phyloP scores from a whole-genome alignment of 2,329 filamentous ascomycete species.

The Aspergillus vadensis region DNA sequence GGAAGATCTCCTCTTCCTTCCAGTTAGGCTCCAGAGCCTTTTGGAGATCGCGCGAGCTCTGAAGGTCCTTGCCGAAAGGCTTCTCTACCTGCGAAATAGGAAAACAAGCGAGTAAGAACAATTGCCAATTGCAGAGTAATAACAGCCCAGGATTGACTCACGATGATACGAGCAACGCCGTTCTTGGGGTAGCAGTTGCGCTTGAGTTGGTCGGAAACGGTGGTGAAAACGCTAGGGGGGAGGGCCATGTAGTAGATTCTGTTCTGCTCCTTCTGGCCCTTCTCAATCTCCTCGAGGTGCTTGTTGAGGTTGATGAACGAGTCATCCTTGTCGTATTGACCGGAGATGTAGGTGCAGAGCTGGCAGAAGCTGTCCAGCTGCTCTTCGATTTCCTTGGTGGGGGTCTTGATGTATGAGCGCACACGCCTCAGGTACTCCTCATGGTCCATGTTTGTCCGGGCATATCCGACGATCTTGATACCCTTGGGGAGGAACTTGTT shows the following conservation, averaged over 20 bases:
- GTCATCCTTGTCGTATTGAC: constrained; percentile 96
- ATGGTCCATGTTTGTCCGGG: constrained; percentile 98
- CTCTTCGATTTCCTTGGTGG: constrained; percentile 95
- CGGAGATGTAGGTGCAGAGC: constrained; percentile 91
- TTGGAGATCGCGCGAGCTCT: constrained; percentile 90
- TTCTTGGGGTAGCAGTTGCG: constrained; percentile 91
- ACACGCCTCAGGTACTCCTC: constrained; percentile 92
- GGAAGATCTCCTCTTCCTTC: constrained; percentile 98
- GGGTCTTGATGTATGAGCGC: constrained; percentile 98
- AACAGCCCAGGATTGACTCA: constrained; percentile 49
- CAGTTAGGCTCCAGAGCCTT: constrained; percentile 95
- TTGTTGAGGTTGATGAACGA: constrained; percentile 84
- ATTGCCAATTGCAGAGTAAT: background rate
- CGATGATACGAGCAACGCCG: constrained; percentile 91
- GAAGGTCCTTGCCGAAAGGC: constrained; percentile 96
- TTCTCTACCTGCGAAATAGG: constrained; percentile 77
- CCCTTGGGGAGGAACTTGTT: constrained; percentile 98
- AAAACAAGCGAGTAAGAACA: constrained; percentile 22
- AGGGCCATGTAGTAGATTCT: constrained; percentile 99
- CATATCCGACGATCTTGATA: constrained; percentile 97
- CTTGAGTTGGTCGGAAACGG: constrained; percentile 96
- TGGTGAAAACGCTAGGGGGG: constrained; percentile 95
- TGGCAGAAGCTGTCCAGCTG: constrained; percentile 87
- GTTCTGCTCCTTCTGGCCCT: constrained; percentile 78
- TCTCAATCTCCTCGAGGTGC: constrained; percentile 83